Evolutionary conservation across 2,329 filamentous ascomycete genomes (phyloP).

Genomic region (Diaporthe destruens): DNA sequence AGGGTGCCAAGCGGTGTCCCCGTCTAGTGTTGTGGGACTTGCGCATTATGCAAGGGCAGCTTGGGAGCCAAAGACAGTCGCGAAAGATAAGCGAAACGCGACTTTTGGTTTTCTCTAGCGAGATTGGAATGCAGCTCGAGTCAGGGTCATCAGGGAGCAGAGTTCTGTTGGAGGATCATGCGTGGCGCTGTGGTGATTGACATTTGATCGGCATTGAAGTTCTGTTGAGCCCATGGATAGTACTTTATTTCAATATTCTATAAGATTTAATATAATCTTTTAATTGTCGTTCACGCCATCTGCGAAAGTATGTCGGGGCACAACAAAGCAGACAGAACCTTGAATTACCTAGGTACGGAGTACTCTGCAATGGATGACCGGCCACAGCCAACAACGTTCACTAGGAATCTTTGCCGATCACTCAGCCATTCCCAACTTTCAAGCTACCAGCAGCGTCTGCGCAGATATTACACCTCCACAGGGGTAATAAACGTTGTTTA

Average conservation of each 20-base stretch:
- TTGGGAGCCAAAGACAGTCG: neutral
- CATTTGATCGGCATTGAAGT: neutral
- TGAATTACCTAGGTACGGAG: too few relatives aligned
- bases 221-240: neutral
- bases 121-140: neutral
- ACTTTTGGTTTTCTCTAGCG: neutral
- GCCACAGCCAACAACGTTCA: neutral
- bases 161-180: neutral
- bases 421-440: neutral
- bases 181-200: constrained; percentile 5
- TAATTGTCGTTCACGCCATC: too few relatives aligned
- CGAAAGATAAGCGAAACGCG: neutral
- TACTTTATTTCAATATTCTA: neutral
- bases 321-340: neutral
- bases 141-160: neutral
- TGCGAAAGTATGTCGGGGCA: neutral
- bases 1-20: neutral
- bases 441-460: neutral
- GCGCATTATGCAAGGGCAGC: neutral
- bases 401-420: neutral
- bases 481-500: too few relatives aligned
- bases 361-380: neutral
- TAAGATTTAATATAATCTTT: too few relatives aligned
- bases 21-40: neutral
- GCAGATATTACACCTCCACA: neutral